Percentiles rank a stretch among this genome's conserved stretches.
Evolutionary conservation across 2,329 filamentous ascomycete genomes (phyloP).

Genomic region (Sordariomycetes sp.): DNA sequence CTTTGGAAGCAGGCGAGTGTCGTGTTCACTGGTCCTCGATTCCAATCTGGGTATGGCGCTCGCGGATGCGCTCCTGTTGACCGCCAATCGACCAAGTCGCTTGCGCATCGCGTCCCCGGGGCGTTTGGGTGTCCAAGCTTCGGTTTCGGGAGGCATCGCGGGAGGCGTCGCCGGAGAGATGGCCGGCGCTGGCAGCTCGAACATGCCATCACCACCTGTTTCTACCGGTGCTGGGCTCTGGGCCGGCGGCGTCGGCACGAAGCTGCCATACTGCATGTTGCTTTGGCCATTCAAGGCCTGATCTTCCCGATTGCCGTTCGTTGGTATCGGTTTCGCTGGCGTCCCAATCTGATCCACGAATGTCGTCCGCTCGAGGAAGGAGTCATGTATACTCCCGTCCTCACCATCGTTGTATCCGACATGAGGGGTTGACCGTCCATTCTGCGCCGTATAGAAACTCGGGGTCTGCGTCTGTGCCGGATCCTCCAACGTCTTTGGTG

Average conservation of each 20-base stretch:
- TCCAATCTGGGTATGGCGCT: constrained; percentile 12
- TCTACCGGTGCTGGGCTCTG: constrained; percentile 10
- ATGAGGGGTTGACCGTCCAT: constrained; percentile 3
- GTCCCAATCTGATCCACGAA: neutral
- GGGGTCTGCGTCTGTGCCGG: constrained; percentile 11
- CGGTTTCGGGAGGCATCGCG: constrained; percentile 29
- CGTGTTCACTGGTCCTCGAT: neutral
- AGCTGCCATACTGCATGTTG: constrained; percentile 43
- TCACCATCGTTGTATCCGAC: constrained; percentile 1
- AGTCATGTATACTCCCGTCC: constrained; percentile 1
- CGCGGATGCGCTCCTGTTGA: constrained; percentile 26
- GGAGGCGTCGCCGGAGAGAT: constrained; percentile 33
- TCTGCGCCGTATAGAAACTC: constrained; percentile 14
- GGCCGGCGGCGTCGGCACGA: constrained; percentile 29
- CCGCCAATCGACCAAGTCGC: constrained; percentile 13
- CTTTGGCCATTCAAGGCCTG: constrained; percentile 28
- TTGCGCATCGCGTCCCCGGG: constrained; percentile 9
- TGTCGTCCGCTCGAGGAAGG: constrained; percentile 2
- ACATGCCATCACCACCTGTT: constrained; percentile 18
- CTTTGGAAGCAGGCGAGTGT: constrained; percentile 6
- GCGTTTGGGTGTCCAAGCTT: constrained; percentile 7
- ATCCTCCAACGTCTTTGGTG: constrained; percentile 33
- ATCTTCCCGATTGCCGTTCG: constrained; percentile 19
- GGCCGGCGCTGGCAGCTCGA: constrained; percentile 46
- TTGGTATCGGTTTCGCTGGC: constrained; percentile 9